phyloP scores from a whole-genome alignment of 2,329 filamentous ascomycete genomes.

The Phoma sp. region DNA sequence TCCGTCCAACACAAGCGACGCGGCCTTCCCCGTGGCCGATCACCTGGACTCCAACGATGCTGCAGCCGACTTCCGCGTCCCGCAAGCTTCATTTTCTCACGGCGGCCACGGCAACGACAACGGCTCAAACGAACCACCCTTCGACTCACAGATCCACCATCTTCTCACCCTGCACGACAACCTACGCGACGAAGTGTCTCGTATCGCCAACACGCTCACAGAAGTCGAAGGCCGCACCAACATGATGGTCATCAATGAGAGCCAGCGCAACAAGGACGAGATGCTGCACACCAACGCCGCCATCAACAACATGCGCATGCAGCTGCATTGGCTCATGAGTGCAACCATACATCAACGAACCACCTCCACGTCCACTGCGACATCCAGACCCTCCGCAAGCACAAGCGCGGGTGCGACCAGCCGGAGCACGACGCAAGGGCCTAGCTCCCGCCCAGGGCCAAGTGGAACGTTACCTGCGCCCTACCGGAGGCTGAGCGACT shows the following conservation, averaged over 20 bases:
- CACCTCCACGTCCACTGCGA: constrained; percentile 33
- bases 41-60: constrained; percentile 42
- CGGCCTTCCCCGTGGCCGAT: constrained; percentile 42
- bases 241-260: constrained; percentile 70
- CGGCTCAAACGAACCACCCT: constrained; percentile 44
- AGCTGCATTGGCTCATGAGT: constrained; percentile 68
- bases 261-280: constrained; percentile 66
- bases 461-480: constrained; percentile 36
- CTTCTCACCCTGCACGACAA: constrained; percentile 67
- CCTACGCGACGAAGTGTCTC: constrained; percentile 64
- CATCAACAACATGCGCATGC: constrained; percentile 64
- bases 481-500: constrained; percentile 45
- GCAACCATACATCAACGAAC: constrained; percentile 57
- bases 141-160: constrained; percentile 60
- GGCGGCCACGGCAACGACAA: constrained; percentile 32
- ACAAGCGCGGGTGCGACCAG: constrained; percentile 28
- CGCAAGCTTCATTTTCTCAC: constrained; percentile 43
- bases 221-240: constrained; percentile 66
- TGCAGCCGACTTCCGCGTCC: constrained; percentile 43
- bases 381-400: constrained; percentile 32
- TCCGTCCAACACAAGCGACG: constrained; percentile 40
- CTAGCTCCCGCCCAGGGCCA: constrained; percentile 27
- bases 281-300: constrained; percentile 67
- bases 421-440: constrained; percentile 36
- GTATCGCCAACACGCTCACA: constrained; percentile 60